phyloP scores from a whole-genome alignment of 2,329 filamentous ascomycete species.

The Pseudogymnoascus sp. region DNA sequence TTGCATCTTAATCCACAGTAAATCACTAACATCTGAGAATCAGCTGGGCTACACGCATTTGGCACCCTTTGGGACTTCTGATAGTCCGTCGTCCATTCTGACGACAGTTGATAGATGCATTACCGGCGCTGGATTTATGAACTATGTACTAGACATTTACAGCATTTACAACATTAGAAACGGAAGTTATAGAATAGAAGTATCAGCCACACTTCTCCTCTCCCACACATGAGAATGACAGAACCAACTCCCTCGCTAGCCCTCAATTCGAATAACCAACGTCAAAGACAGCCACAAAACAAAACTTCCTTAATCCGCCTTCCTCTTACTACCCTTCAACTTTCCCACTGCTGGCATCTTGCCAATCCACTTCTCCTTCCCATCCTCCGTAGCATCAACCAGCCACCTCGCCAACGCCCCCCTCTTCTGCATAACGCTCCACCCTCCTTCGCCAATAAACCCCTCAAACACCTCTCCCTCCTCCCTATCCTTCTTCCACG shows the following conservation, averaged over 20 bases:
- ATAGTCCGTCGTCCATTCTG: conserved; percentile 14
- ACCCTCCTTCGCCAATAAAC: conserved; percentile 21
- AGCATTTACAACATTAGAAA: neutral
- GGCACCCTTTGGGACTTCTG: conserved; percentile 37
- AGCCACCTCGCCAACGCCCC: conserved; percentile 23
- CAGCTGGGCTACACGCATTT: conserved; percentile 34
- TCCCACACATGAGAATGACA: neutral
- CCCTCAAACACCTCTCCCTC: conserved; percentile 17
- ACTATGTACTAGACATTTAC: neutral
- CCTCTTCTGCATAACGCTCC: conserved; percentile 20
- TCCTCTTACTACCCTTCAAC: conserved; percentile 23
- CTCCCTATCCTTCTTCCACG: conserved; percentile 17
- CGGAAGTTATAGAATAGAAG: neutral
- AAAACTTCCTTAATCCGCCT: conserved; percentile 16
- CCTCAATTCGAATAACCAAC: neutral
- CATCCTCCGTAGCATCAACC: conserved; percentile 20
- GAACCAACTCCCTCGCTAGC: too few species aligned
- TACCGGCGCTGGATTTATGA: neutral
- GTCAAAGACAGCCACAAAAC: neutral
- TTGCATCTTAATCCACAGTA: neutral
- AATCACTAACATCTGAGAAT: conserved; percentile 14
- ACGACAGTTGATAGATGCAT: neutral
- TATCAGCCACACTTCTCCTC: neutral
- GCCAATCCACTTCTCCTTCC: conserved; percentile 18
- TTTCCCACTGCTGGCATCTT: conserved; percentile 17